Conservation (phyloP, 2,329 filamentous ascomycete genomes). For the Exophiala bonariae region DNA sequence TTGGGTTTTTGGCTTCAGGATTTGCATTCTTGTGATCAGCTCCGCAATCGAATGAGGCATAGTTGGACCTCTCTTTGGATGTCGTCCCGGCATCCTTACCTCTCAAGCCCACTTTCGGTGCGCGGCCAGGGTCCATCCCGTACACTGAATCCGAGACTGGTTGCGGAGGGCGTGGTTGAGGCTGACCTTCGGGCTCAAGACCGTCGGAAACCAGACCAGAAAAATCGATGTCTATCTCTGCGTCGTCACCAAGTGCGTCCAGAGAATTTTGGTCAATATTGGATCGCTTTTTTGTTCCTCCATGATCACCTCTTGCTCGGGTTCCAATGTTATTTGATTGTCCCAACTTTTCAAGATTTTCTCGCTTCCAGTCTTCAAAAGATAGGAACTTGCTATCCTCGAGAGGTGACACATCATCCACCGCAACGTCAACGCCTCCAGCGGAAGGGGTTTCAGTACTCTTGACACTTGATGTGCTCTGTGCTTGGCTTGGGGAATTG, state of each 20-base stretch:
- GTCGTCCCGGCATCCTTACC: conserved; percentile 95
- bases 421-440: conserved; percentile 39
- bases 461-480: no score
- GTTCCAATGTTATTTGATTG: conserved; percentile 70
- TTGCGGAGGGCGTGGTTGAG: conserved; percentile 20
- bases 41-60: conserved; percentile 94
- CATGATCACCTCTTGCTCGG: conserved; percentile 42
- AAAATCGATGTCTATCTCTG: conserved; percentile 78
- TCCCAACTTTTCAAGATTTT: conserved; percentile 81
- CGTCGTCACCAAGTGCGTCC: conserved; percentile 81
- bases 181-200: conserved; percentile 29
- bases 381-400: conserved; percentile 86
- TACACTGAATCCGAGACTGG: conserved; percentile 43
- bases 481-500: no score
- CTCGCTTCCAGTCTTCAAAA: conserved; percentile 97
- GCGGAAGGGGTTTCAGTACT: no score
- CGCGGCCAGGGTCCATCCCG: conserved; percentile 43
- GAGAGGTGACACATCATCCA: conserved; percentile 63
- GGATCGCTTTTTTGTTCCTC: conserved; percentile 44
- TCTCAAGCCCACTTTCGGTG: conserved; percentile 59
- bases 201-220: conserved; percentile 57
- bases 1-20: conserved; percentile 79
- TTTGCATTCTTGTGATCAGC: conserved; percentile 92
- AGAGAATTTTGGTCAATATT: conserved; percentile 66
- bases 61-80: conserved; percentile 96